A percentile compares a stretch with the other conserved stretches of the same genome.
phyloP scores from a whole-genome alignment of 2,329 filamentous ascomycete genomes.

The Cercospora beticola region DNA sequence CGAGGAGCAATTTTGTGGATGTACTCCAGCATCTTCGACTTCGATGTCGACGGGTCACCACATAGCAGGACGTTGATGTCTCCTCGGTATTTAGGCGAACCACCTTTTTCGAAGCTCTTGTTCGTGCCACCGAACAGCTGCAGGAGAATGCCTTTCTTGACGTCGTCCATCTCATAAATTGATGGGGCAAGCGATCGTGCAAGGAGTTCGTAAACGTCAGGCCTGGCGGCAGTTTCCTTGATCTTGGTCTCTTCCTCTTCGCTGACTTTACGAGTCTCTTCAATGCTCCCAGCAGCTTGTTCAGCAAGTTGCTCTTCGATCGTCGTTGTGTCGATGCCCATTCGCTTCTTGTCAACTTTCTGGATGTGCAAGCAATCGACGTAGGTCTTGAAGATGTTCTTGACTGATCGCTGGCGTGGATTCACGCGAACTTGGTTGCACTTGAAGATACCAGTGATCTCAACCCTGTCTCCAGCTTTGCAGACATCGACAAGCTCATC shows the following conservation, averaged over 20 bases:
- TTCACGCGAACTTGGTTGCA: slow-evolving; percentile 92
- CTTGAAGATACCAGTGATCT: slow-evolving; percentile 95
- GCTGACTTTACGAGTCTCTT: slow-evolving; percentile 79
- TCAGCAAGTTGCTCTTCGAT: slow-evolving; percentile 80
- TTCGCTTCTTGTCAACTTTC: slow-evolving; percentile 91
- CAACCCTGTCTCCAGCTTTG: slow-evolving; percentile 93
- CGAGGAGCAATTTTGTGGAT: slow-evolving; percentile 97
- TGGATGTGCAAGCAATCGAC: slow-evolving; percentile 94
- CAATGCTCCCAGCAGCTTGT: slow-evolving; percentile 66
- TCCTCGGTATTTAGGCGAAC: slow-evolving; percentile 90
- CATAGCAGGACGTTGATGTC: slow-evolving; percentile 97
- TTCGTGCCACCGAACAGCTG: slow-evolving; percentile 97
- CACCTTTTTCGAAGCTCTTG: slow-evolving; percentile 95
- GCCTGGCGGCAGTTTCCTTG: slow-evolving; percentile 70
- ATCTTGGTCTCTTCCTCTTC: slow-evolving; percentile 90
- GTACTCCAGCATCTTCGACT: slow-evolving; percentile 91
- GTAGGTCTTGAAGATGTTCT: slow-evolving; percentile 97
- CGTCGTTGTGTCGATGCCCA: slow-evolving; percentile 87
- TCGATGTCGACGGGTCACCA: slow-evolving; percentile 93
- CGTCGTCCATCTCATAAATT: slow-evolving; percentile 96
- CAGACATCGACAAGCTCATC: slow-evolving; percentile 97
- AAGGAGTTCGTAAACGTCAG: slow-evolving; percentile 90
- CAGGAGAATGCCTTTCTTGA: slow-evolving; percentile 96
- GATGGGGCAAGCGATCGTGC: slow-evolving; percentile 89
- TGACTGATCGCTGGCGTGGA: slow-evolving; percentile 85